phyloP scores from a whole-genome alignment of 257 asterid genomes.

The Solanum arcanum region DNA sequence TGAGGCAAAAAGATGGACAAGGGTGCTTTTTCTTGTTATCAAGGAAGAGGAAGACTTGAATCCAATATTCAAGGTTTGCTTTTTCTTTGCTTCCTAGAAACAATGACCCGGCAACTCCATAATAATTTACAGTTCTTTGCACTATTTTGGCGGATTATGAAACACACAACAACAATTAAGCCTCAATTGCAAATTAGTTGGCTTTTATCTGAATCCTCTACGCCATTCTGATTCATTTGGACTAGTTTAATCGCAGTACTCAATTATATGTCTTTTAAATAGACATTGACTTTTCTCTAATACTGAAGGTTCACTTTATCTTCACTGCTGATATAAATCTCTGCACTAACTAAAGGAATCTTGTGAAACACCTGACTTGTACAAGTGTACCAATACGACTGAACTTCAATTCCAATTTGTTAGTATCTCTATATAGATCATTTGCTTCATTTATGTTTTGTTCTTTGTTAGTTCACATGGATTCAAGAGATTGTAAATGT shows the following conservation, averaged over 20 bases:
- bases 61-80: slow-evolving; percentile 43
- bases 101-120: not conserved
- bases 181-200: not conserved
- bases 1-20: slow-evolving; percentile 80
- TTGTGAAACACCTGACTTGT: not conserved
- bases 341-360: not conserved
- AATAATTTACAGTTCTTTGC: not conserved
- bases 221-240: not conserved
- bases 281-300: not conserved
- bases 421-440: not conserved
- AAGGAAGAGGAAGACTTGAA: slow-evolving; percentile 31
- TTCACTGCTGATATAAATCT: not conserved
- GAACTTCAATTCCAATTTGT: not conserved
- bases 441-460: not conserved
- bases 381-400: not conserved
- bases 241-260: not conserved
- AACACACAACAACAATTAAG: not conserved
- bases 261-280: not conserved
- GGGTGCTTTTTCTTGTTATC: slow-evolving; percentile 61
- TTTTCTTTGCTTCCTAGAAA: not conserved
- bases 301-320: not conserved
- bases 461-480: not conserved
- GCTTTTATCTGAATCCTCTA: not conserved
- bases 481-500: not conserved
- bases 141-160: not conserved